Conservation (phyloP, 257 asterid genomes). For the Solanum infundibuliforme region DNA sequence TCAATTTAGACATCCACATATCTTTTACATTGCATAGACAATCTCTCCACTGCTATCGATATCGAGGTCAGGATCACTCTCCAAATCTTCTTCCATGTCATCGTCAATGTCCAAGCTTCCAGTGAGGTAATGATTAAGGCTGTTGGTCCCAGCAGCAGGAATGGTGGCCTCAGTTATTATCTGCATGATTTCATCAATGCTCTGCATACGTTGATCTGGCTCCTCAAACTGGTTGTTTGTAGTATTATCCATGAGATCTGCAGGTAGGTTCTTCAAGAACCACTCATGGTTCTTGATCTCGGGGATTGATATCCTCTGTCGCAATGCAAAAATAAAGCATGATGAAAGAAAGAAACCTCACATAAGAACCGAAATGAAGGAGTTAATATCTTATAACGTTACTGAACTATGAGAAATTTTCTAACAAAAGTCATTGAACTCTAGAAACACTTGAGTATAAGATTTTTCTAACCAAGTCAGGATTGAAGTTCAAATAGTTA, state of each 20-base stretch:
- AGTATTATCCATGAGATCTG: slow-evolving; percentile 52
- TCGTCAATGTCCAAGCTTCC: slow-evolving; percentile 82
- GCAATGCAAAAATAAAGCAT: neutral
- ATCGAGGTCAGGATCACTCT: slow-evolving; percentile 89
- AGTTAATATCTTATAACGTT: neutral
- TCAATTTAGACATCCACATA: neutral
- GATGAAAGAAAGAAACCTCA: neutral
- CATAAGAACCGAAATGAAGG: neutral
- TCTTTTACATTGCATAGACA: slow-evolving; percentile 54
- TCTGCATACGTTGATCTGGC: slow-evolving; percentile 82
- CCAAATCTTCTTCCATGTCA: slow-evolving; percentile 93
- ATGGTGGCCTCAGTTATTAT: slow-evolving; percentile 82
- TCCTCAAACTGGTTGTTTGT: slow-evolving; percentile 59
- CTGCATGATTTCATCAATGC: slow-evolving; percentile 81
- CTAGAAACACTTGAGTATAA: neutral
- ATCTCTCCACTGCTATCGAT: slow-evolving; percentile 96
- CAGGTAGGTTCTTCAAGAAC: slow-evolving; percentile 86
- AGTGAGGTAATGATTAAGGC: slow-evolving; percentile 53
- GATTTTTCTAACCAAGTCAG: neutral
- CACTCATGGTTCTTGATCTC: slow-evolving; percentile 85
- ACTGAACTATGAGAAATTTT: neutral
- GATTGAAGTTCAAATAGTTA: neutral
- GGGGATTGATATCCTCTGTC: slow-evolving; percentile 80
- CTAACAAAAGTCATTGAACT: neutral
- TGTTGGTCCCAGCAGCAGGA: slow-evolving; percentile 74